Conservation (phyloP, 2,329 filamentous ascomycete genomes). For the Pseudopyricularia cyperi region DNA sequence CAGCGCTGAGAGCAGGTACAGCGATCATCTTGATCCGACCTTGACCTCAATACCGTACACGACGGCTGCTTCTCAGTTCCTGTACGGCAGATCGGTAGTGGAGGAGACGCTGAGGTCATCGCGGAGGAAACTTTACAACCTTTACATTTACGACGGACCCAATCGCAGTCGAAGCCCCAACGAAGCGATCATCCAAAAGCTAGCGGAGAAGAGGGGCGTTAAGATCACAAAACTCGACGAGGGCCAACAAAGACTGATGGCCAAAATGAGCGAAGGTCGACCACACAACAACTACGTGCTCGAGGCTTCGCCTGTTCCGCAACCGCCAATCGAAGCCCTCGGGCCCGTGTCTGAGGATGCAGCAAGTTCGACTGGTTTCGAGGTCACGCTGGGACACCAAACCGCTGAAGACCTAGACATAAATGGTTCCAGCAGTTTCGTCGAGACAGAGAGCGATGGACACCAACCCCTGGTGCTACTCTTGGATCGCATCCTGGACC, state of each 20-base stretch:
- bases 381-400: constrained; percentile 50
- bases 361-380: constrained; percentile 30
- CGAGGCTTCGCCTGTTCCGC: constrained; percentile 73
- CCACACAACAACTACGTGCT: constrained; percentile 86
- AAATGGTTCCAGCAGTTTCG: constrained; percentile 53
- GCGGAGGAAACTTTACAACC: constrained; percentile 64
- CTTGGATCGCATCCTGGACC: constrained; percentile 67
- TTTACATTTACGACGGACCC: constrained; percentile 60
- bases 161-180: constrained; percentile 30
- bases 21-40: not conserved
- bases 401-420: constrained; percentile 59
- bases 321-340: constrained; percentile 51
- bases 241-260: constrained; percentile 54
- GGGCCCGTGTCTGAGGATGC: constrained; percentile 31
- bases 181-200: constrained; percentile 26
- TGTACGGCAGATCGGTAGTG: constrained; percentile 76
- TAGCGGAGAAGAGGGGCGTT: constrained; percentile 37
- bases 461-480: constrained; percentile 60
- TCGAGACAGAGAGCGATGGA: constrained; percentile 22
- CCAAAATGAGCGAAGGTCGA: constrained; percentile 69
- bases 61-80: constrained; percentile 78
- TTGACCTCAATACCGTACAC: constrained; percentile 40
- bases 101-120: constrained; percentile 57
- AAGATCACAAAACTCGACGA: constrained; percentile 44
- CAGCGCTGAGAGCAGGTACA: not conserved